These are phyloP conservation scores for Xylaria sp. DNA, from an alignment of 2,329 filamentous ascomycete genomes.

Conservation along the genomic window DNA sequence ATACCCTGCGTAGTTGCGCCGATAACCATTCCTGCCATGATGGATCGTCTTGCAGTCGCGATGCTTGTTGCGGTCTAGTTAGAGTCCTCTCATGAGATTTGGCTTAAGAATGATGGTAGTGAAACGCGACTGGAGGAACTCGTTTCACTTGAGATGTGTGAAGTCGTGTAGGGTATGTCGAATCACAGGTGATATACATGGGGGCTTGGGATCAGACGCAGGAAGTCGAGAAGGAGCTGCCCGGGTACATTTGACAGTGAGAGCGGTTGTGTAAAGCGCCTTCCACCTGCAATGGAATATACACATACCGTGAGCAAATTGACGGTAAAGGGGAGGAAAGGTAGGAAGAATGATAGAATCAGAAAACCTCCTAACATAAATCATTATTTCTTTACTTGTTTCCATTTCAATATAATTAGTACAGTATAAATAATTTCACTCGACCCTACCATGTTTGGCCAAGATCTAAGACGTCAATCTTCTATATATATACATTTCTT, in stretches of 20 bases:
- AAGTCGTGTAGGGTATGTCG: not conserved
- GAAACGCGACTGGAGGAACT: too few relatives aligned
- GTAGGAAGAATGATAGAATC: too few relatives aligned
- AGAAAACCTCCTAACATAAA: too few relatives aligned
- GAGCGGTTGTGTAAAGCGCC: not conserved
- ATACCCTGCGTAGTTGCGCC: conserved; percentile 6
- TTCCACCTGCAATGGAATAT: not conserved
- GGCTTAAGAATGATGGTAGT: not conserved
- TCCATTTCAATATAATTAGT: too few relatives aligned
- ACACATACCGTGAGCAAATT: too few relatives aligned
- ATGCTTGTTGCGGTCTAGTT: too few relatives aligned
- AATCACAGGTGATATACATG: not conserved
- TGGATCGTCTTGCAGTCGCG: not conserved
- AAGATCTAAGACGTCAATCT: not conserved
- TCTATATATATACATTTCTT: not conserved
- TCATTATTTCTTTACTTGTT: too few relatives aligned
- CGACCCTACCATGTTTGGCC: too few relatives aligned
- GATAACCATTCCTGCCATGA: conserved; percentile 19
- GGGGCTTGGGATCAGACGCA: too few relatives aligned
- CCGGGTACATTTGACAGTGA: not conserved
- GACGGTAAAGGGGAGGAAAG: too few relatives aligned
- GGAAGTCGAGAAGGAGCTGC: too few relatives aligned
- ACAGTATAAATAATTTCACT: too few relatives aligned
- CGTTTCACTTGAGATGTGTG: not conserved
- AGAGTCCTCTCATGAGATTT: not conserved